phyloP scores from a whole-genome alignment of 1,284 basidiomycete genomes.

The Ustilago hordei region DNA sequence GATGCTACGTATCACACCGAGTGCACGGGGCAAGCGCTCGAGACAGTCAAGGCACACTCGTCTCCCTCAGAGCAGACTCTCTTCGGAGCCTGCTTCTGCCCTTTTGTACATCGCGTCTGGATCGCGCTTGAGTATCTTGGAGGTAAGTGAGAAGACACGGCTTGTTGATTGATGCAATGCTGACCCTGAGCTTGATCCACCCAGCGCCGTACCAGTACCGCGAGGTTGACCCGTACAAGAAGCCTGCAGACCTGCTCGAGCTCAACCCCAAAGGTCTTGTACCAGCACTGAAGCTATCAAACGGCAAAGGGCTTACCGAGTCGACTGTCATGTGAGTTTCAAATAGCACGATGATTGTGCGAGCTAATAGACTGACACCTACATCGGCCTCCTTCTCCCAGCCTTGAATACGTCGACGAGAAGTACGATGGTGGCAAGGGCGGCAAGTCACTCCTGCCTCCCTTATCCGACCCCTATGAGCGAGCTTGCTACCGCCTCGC shows the following conservation, averaged over 20 bases:
- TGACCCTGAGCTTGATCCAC: conserved; percentile 38
- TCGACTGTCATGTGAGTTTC: conserved; percentile 56
- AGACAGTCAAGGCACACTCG: conserved; percentile 74
- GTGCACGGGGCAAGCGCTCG: conserved; percentile 75
- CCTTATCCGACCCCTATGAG: conserved; percentile 76
- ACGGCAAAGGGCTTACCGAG: conserved; percentile 54
- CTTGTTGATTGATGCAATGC: background rate
- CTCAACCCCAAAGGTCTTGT: conserved; percentile 83
- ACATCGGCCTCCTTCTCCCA: conserved; percentile 57
- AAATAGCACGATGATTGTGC: too few species aligned
- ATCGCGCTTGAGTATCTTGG: conserved; percentile 74
- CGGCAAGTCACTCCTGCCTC: conserved; percentile 73
- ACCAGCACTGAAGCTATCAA: conserved; percentile 76
- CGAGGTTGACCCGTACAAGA: conserved; percentile 85
- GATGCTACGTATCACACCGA: conserved; percentile 61
- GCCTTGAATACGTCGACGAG: conserved; percentile 81
- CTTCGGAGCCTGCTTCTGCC: conserved; percentile 79
- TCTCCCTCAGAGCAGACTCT: conserved; percentile 72
- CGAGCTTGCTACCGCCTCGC: conserved; percentile 78
- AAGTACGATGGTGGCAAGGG: conserved; percentile 72
- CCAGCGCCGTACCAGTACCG: conserved; percentile 69
- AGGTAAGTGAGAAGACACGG: conserved; percentile 30
- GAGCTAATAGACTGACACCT: background rate
- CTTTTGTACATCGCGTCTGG: conserved; percentile 80
- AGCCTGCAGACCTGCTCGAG: conserved; percentile 80